Base-by-base conservation (phyloP, 345 rosid genomes). In the Erysimum cheiranthoides region DNA sequence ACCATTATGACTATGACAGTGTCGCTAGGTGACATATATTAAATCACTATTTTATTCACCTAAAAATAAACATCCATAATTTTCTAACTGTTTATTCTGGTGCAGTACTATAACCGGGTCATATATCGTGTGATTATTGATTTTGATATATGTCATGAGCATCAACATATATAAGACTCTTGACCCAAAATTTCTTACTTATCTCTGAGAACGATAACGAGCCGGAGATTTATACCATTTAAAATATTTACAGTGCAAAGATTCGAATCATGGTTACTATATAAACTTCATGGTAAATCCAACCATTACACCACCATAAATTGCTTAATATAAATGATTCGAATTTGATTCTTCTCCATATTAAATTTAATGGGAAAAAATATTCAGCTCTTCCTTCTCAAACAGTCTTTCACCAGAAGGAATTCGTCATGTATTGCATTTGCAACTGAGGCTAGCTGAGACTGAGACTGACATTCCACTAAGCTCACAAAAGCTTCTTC, bases 341-440 rank as follows among this genome's bases (percentile, higher is more conserved):
- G 62, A 68, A 68, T 59, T 76, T 27, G 71, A 76, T 76, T 76
- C 59, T 16, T 66, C 36, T 46, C 7, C 45, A 61, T 51, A 52
- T 16, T 45, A 61, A 43, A 21, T 34, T 10, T 21, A 38, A 42
- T 50, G 14, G 12, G n/a, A 3, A 3, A 27, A 67, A 6, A 43
- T 59, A 34, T 69, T 27, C 58, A 70, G 39, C 42, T 35, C 60
- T 54, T 76, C 49, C 36, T 51, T 62, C 49, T 62, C 65, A 69
- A 12, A 62, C 43, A 46, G 38, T 61, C 62, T 57, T 71, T 77
- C 76, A 77, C 80, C 80, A 77, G 21, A 71, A 77, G 5, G 76
- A 47, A 10, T 38, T 66, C 0, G 71, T 57, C 42, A 71, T 57
- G 61, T 71, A 71, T 56, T 64, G 71, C 76, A 77, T 56, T 54